Evolutionary conservation across 208 protist species (phyloP).

Genomic region (Leishmania mexicana): DNA sequence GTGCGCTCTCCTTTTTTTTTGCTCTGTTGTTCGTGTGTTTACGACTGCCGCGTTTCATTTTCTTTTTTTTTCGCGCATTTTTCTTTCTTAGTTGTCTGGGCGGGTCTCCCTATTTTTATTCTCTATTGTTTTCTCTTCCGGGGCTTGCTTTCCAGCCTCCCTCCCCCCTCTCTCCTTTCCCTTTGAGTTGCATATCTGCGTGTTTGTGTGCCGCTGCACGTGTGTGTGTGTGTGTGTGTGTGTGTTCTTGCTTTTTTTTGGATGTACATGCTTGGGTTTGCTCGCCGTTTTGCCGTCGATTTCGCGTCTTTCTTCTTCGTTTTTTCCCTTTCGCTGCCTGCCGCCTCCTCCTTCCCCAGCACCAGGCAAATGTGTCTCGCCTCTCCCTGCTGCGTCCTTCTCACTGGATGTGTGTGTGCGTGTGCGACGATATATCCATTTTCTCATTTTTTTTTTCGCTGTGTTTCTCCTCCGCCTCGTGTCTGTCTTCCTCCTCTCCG

Average conservation of each 20-base stretch:
- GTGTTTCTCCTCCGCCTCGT: not conserved
- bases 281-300: not conserved
- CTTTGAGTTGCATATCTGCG: not conserved
- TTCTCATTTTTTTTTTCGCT: not conserved
- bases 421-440: not conserved
- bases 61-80: not conserved
- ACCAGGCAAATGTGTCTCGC: not conserved
- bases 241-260: not conserved
- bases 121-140: not conserved
- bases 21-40: not conserved
- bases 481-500: not conserved
- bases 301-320: not conserved
- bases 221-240: not conserved
- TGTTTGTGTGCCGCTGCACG: not conserved
- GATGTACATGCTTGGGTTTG: not conserved
- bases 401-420: not conserved
- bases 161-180: not conserved
- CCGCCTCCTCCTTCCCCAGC: not conserved
- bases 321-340: not conserved
- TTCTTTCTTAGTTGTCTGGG: not conserved
- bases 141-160: not conserved
- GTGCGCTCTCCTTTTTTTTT: not conserved
- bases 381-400: not conserved
- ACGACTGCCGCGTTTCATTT: not conserved
- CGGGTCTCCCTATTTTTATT: not conserved